Conservation (phyloP, 164 flowering plant genomes). For the Cinnamomum micranthum region DNA sequence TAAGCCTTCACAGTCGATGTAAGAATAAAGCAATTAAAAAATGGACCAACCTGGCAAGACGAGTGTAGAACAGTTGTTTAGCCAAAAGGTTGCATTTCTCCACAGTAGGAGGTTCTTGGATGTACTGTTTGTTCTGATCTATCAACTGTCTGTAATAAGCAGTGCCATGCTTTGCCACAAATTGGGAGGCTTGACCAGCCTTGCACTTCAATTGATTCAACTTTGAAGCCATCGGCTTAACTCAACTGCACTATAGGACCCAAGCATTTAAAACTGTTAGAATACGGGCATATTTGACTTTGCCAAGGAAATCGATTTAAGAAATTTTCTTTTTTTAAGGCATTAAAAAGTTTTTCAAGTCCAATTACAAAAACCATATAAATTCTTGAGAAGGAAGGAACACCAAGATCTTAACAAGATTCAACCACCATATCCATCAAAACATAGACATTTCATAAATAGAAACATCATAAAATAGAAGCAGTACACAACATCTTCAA, state of each 20-base stretch:
- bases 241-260: neutral
- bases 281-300: neutral
- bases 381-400: neutral
- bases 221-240: slow-evolving; percentile 15
- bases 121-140: slow-evolving; percentile 23
- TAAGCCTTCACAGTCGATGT: too few species aligned
- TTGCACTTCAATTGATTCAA: slow-evolving; percentile 12
- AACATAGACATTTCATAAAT: neutral
- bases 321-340: neutral
- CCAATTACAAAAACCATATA: neutral
- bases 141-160: slow-evolving; percentile 18
- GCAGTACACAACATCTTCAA: neutral
- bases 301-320: neutral
- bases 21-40: too few species aligned
- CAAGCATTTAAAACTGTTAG: neutral
- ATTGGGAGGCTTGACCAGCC: slow-evolving; percentile 14
- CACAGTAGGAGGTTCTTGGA: slow-evolving; percentile 16
- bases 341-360: neutral
- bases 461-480: neutral
- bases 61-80: slow-evolving; percentile 19
- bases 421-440: neutral
- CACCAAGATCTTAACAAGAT: neutral
- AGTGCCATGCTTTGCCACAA: slow-evolving; percentile 17
- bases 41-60: slow-evolving; percentile 19
- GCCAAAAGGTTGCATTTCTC: slow-evolving; percentile 16